Evolutionary conservation across 2,329 filamentous ascomycete genomes (phyloP), one percentile per base, ranked within the genome.

Genomic region (Calonectria leucothoes): DNA sequence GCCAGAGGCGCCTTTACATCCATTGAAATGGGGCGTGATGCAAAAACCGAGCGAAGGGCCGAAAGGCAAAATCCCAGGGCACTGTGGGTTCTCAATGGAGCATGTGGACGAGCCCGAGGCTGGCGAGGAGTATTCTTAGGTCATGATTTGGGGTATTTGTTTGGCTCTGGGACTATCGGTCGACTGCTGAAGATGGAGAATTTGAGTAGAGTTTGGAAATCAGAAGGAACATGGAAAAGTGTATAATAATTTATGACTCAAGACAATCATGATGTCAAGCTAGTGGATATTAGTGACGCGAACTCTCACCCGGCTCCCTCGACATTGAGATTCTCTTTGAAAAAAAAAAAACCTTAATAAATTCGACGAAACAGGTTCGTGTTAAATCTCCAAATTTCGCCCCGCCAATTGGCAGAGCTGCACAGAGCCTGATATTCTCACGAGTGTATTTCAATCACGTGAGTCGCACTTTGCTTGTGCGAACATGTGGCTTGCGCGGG

Each of bases 21-120:
- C 66, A 2, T 35, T 72, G 66, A 49, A 57, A 45, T 72, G 70
- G 73, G 72, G 72, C 4, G 70, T 66, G 4, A 72, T 67, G 33
- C 10, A 51, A 11, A 51, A 37, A 12, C 33, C 42, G 11, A 33
- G 17, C 4, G 25, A 59, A 33, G 42, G n/a, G 1, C 55, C 20
- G 5, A 31, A 33, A 7, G 35, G 11, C 11, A 52, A 29, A 5
- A 45, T 1, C 3, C 31, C 20, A 2, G 67, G 57, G 3, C 57
- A 70, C n/a, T 70, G 67, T 6, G 67, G 67, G 6, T 52, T 64
- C 42, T 65, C 67, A 8, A 63, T 59, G 12, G 48, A 64, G 8
- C 14, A 42, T 11, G 57, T 70, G 11, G 67, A 70, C 11, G 67
- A 70, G 23, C 67, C 57, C 15, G 17, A 27, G 25, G 2, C 27